Evolutionary conservation across 2,329 filamentous ascomycete species (phyloP).

Genomic region (Beauveria australis): DNA sequence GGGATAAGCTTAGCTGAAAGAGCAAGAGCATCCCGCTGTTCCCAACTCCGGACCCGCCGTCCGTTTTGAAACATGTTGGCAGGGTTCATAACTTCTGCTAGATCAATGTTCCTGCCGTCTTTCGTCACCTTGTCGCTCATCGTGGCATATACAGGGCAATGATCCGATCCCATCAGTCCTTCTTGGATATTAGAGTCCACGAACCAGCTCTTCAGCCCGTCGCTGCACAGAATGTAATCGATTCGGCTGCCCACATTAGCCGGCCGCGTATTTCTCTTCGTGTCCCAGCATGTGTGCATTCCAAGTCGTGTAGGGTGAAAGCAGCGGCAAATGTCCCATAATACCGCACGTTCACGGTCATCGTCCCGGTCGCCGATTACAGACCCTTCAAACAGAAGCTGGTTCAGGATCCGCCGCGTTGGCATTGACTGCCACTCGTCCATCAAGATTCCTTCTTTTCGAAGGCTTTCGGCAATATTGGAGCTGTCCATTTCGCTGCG

Average conservation of each 20-base stretch:
- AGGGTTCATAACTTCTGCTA: constrained; percentile 73
- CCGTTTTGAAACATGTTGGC: constrained; percentile 62
- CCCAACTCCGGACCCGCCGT: constrained; percentile 57
- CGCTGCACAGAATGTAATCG: constrained; percentile 83
- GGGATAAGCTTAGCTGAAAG: constrained; percentile 77
- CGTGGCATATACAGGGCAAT: constrained; percentile 83
- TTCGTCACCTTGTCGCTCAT: constrained; percentile 55
- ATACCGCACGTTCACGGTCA: constrained; percentile 59
- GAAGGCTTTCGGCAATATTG: constrained; percentile 61
- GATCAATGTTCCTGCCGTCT: constrained; percentile 39
- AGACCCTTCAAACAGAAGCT: constrained; percentile 67
- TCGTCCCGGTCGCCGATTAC: constrained; percentile 60
- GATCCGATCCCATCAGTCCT: constrained; percentile 88
- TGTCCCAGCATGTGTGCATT: constrained; percentile 98
- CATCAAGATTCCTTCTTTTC: constrained; percentile 58
- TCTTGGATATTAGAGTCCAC: constrained; percentile 79
- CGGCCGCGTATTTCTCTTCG: constrained; percentile 88
- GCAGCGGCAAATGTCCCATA: constrained; percentile 76
- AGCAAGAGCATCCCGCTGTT: constrained; percentile 56
- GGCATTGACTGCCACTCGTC: constrained; percentile 67
- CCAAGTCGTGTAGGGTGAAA: constrained; percentile 73
- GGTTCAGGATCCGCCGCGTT: constrained; percentile 72
- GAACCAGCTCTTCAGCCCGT: constrained; percentile 74
- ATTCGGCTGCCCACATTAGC: constrained; percentile 90
- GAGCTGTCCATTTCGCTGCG: constrained; percentile 66